phyloP scores from a whole-genome alignment of 2,329 filamentous ascomycete species.

The Aspergillus versicolor region DNA sequence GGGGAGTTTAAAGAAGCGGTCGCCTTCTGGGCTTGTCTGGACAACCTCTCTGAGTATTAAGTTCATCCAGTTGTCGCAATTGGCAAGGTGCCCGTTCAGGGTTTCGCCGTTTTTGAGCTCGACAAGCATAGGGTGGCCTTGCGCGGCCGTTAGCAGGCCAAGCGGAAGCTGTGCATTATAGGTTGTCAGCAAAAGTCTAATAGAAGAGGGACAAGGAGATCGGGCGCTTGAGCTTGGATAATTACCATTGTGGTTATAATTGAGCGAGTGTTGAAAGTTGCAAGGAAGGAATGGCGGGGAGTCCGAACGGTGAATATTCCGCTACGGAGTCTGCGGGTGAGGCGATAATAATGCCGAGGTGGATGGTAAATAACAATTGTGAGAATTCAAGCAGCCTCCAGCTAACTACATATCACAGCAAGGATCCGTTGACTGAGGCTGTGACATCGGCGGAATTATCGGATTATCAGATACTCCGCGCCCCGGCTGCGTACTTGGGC shows the following conservation, averaged over 20 bases:
- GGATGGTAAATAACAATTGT: background rate
- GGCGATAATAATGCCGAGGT: background rate
- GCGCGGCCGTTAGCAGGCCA: slow-evolving; percentile 88
- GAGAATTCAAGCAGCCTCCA: background rate
- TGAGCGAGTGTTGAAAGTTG: background rate
- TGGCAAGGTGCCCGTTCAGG: slow-evolving; percentile 90
- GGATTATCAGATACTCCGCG: slow-evolving; percentile 14
- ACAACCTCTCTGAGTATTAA: slow-evolving; percentile 95
- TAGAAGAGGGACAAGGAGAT: background rate
- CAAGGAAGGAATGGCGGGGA: background rate
- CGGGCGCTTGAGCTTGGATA: background rate
- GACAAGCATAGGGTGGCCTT: slow-evolving; percentile 96
- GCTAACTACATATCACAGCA: background rate
- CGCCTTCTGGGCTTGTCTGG: slow-evolving; percentile 91
- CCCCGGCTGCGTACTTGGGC: background rate
- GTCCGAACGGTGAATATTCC: background rate
- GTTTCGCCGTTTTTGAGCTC: slow-evolving; percentile 98
- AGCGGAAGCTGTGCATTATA: slow-evolving; percentile 55
- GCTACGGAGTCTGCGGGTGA: background rate
- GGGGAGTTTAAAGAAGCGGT: slow-evolving; percentile 86
- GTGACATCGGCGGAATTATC: slow-evolving; percentile 7
- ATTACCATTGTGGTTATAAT: slow-evolving; percentile 10
- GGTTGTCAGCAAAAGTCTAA: background rate
- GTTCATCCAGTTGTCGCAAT: slow-evolving; percentile 99
- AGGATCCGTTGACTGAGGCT: background rate